Base-by-base conservation (phyloP, 352 stramenopile genomes). In the Phytopythium boreale region DNA sequence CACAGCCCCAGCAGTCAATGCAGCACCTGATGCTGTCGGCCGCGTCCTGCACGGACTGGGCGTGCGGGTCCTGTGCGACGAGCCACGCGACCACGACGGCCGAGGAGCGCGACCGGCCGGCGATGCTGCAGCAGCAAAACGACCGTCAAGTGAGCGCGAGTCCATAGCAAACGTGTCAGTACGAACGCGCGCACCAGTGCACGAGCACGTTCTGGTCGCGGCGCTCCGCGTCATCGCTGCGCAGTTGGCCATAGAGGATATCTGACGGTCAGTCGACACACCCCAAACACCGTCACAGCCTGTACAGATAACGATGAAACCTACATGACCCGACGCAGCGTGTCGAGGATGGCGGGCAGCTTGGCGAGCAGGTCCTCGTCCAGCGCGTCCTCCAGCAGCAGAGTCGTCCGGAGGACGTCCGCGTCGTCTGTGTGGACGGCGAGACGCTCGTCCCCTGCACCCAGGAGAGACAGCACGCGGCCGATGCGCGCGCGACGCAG, bases 71-170 rank as follows among this genome's bases (percentile, higher is more conserved):
- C 22, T 63, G 68, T 5, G 69, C 41, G 49, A 89, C 61, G 52
- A 93, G 69, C 77, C 78, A 90, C 6, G 82, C 82, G 36, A 63
- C 68, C 11, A 93, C 44, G 4, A 87, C 69, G 2, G 84, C 76
- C 0, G 77, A 73, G 1, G 84, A 93, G 6, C 84, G 77, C 0
- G 82, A 93, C 41, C 82, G 76, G 2, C 84, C 82, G 7, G 82
- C 82, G 19, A 93, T 72, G 43, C 84, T 93, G 59, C n/a, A 43
- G 19, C 14, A 27, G 19, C 14, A 51, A 51, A 20, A 20, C 17
- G 17, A 53, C 8, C 67, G 20, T 22, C 44, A 2, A 51, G n/a
- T 0, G 15, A 10, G 1, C 10, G 11, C 8, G 31, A 8, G 31
- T 36, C 34, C 34, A 39, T 14, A 10, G 10, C 10, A 27, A 19